Evolutionary conservation across 768 basidiomycete genomes (phyloP), one percentile per base, ranked within the genome.

Genomic region (Dentipellis fragilis): DNA sequence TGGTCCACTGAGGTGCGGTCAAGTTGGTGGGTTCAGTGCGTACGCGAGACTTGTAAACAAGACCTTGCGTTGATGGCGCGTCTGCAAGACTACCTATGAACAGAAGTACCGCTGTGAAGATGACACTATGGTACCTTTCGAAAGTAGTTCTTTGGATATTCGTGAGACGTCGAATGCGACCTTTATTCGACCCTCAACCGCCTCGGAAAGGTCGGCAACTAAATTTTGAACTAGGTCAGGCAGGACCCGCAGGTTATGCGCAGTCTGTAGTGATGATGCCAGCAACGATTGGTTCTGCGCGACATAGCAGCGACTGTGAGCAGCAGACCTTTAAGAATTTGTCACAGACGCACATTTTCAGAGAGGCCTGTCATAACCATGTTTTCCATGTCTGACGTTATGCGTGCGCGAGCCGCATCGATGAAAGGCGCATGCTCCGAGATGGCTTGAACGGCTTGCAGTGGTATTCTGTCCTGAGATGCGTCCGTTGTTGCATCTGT

Each of bases 221-320:
- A 98, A 79, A 52, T 80, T 80, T 56, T 86, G 81, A 4, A 97
- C 89, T 6, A 97, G 79, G 22, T 82, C 78, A 0, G 95, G 89
- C 10, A 99, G 75, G 14, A 89, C 80, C 29, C 87, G 79, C 12
- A 99, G 80, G 66, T 97, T 99, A 69, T 92, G 89, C 4, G 95
- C 93, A 1, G 93, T 97, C 74, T 98, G 96, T 11, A 99, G 76
- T 0, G 95, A 92, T 1, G 92, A 93, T 0, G 94, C 92, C 1
- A 99, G 78, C 16, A 95, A 71, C 1, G 92, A 83, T 71, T 91
- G 93, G 64, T 98, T 89, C 93, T 96, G 59, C 39, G 54, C 29
- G 6, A 3, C 6, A 29, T 3, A 29, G 29, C 29, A 6, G 29
- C 16, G 8, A 11, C 10, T 29, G 29, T 29, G 29, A 29, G 29